phyloP scores from a whole-genome alignment of 1,139 yeast genomes.

The Candida labiduridarum region DNA sequence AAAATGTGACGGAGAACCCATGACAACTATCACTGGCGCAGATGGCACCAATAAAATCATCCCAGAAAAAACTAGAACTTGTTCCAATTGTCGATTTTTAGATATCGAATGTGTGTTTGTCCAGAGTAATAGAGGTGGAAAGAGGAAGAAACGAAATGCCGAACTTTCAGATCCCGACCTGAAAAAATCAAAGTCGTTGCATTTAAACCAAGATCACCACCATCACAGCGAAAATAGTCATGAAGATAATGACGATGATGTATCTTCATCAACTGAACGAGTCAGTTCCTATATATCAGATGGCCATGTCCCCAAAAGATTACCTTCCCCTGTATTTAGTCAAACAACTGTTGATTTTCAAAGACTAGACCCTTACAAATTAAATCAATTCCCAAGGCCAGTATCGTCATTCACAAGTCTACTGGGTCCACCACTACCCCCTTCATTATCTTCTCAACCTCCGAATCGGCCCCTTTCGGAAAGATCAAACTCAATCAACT shows the following conservation, averaged over 20 bases:
- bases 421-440: not conserved
- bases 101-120: conserved; percentile 59
- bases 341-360: conserved; percentile 1
- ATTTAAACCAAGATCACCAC: not conserved
- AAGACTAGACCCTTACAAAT: not conserved
- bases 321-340: conserved; percentile 9
- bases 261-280: conserved; percentile 10
- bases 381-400: conserved; percentile 2
- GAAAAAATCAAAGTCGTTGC: conserved; percentile 5
- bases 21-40: conserved; percentile 21
- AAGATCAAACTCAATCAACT: not conserved
- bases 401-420: not conserved
- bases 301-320: conserved; percentile 5
- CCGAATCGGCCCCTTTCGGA: not conserved
- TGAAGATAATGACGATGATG: not conserved
- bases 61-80: conserved; percentile 26
- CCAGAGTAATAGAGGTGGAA: conserved; percentile 60
- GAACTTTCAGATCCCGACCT: conserved; percentile 2
- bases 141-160: conserved; percentile 39
- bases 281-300: conserved; percentile 13
- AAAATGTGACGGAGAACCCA: conserved; percentile 63
- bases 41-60: conserved; percentile 19
- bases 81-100: conserved; percentile 55
- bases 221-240: not conserved
- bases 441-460: not conserved